Evolutionary conservation across 208 protist genomes (phyloP), one percentile per base, ranked within the genome.

Genomic region (Giardia muris): DNA sequence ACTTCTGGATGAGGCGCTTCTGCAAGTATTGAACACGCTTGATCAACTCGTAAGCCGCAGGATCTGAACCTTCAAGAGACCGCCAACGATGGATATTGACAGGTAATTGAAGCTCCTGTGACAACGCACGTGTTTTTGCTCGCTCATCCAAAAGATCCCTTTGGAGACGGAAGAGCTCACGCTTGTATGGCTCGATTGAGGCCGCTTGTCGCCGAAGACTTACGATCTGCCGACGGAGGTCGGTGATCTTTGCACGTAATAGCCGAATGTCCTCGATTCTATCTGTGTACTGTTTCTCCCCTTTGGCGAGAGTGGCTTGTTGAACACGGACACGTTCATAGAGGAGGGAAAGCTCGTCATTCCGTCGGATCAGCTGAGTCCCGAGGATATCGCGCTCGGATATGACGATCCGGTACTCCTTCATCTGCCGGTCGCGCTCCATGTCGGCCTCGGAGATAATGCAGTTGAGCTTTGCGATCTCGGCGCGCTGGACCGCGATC

Each of bases 61-160:
- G 97, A 87, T 97, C 97, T 76, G 95, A 97, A 47, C 97, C 98
- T 90, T 99, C 97, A 10, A 99, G 94, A 45, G 57, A 39, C 47
- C 98, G 95, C 98, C 98, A 99, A 87, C 97, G 94, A 94, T 99
- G 98, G 42, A 98, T 96, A 94, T 99, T 99, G 93, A 98, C 97
- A 30, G 97, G 97, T 47, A 97, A 98, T 94, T 98, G 94, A 0
- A 99, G 94, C 94, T 99, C 98, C 92, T 99, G 97, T 0, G 95
- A 95, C 39, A 99, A 94, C 2, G 97, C 98, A 44, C 88, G 46
- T 42, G 96, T 96, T 19, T 97, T 96, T 10, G 94, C 96, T 19
- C 95, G 94, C 93, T 98, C 96, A 67, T 95, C 94, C 67, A 98
- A 94, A 43, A 99, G 95, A 91, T 97, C 95, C 47, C 95, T 95